These are phyloP conservation scores for Ophioceras dolichostomum DNA, from an alignment of 2,329 filamentous ascomycete species.

Conservation along the genomic window DNA sequence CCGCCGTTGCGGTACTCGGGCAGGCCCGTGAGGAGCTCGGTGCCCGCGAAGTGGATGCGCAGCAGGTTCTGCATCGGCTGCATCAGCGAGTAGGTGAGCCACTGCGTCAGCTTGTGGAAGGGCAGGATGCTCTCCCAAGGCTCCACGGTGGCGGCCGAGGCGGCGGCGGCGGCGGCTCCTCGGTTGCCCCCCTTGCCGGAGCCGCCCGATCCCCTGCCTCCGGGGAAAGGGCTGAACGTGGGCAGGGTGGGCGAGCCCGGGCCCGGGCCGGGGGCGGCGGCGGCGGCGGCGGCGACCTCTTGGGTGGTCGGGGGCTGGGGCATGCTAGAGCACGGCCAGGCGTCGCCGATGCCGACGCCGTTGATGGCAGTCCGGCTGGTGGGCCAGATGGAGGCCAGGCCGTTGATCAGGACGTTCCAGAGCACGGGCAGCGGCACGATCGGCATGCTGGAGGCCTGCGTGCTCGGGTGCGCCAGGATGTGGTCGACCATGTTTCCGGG, in stretches of 20 bases:
- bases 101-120: constrained; percentile 54
- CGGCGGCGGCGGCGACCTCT: constrained; percentile 20
- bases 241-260: constrained; percentile 22
- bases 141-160: constrained; percentile 28
- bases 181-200: constrained; percentile 48
- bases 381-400: constrained; percentile 81
- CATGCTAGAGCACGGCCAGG: constrained; percentile 83
- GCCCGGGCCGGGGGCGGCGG: constrained; percentile 19
- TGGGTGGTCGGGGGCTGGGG: constrained; percentile 32
- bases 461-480: constrained; percentile 82
- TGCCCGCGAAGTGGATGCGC: constrained; percentile 35
- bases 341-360: constrained; percentile 78
- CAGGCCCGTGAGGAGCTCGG: constrained; percentile 49
- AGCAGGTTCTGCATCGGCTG: constrained; percentile 46
- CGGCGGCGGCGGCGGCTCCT: too few relatives aligned
- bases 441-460: constrained; percentile 76
- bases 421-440: constrained; percentile 79
- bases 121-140: constrained; percentile 66
- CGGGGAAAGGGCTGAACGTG: constrained; percentile 33
- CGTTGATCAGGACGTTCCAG: constrained; percentile 84
- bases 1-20: constrained; percentile 65
- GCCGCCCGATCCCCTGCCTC: constrained; percentile 16
- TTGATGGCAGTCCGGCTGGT: constrained; percentile 75
- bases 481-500: constrained; percentile 96
- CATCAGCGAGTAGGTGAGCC: constrained; percentile 62